A percentile compares a stretch with the other conserved stretches of the same genome.
Conservation (phyloP, 768 basidiomycete species). For the Gymnopilus dilepis region DNA sequence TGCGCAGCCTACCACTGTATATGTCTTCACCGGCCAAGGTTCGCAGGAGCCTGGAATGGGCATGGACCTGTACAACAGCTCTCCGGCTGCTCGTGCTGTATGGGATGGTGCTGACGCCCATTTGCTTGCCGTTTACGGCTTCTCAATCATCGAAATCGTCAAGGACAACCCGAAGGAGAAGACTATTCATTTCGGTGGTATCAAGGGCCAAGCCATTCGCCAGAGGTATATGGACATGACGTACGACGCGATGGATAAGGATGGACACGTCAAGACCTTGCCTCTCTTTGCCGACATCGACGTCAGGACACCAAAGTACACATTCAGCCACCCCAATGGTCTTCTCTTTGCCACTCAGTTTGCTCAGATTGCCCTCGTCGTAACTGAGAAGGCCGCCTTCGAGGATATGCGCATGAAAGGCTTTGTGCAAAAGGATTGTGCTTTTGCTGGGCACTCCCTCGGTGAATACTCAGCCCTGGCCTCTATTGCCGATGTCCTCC, state of each 20-base stretch:
- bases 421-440: constrained; percentile 88
- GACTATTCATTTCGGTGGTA: constrained; percentile 98
- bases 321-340: constrained; percentile 96
- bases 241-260: constrained; percentile 96
- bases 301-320: constrained; percentile 92
- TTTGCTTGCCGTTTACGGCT: constrained; percentile 93
- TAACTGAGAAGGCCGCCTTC: constrained; percentile 97
- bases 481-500: constrained; percentile 95
- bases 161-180: constrained; percentile 98
- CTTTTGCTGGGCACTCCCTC: constrained; percentile 97
- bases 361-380: constrained; percentile 97
- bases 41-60: constrained; percentile 99
- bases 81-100: constrained; percentile 92
- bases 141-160: constrained; percentile 98
- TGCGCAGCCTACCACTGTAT: constrained; percentile 88
- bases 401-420: constrained; percentile 98
- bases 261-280: constrained; percentile 93
- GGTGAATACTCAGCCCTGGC: constrained; percentile 99
- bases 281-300: constrained; percentile 97
- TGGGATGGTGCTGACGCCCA: constrained; percentile 98
- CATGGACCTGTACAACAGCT: constrained; percentile 95
- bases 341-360: constrained; percentile 98
- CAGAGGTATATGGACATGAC: constrained; percentile 99
- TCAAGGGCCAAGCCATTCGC: constrained; percentile 97
- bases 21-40: constrained; percentile 98